Base-by-base conservation (phyloP, 1,284 basidiomycete species). In the Pterulicium gracile region DNA sequence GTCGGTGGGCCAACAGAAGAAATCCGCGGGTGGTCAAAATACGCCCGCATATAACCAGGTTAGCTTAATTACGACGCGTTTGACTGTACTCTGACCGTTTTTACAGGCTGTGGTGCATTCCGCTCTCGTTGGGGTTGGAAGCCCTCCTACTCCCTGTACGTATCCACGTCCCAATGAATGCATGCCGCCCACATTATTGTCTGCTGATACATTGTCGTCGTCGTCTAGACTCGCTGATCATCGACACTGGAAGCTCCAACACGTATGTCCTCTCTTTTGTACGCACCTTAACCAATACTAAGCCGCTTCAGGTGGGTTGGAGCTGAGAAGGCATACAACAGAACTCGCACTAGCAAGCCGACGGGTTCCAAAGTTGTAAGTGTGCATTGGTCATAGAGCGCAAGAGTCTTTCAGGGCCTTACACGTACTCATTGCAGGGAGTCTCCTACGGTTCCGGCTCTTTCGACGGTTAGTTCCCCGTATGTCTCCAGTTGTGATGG, bases 141-240 rank as follows among this genome's bases (percentile, higher is more conserved):
- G 53, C 51, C 79, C 79, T 3, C 59, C 79, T 14, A 80, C 77
- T 2, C 57, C 61, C n/a, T 83, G 77, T 72, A 63, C 57, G 56
- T 62, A 15, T 36, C 24, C 24, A 43, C 19, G 18, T 41, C 42
- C 36, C 43, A 35, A 32, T 17, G n/a, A n/a, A n/a, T n/a, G n/a
- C n/a, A n/a, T 19, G 3, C 10, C n/a, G 5, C 15, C 36, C n/a
- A n/a, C n/a, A n/a, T n/a, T n/a, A n/a, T n/a, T n/a, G n/a, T n/a
- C n/a, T n/a, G n/a, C n/a, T n/a, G n/a, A n/a, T n/a, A n/a, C n/a
- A n/a, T 39, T 7, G 19, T 47, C 43, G n/a, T 17, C 39, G 20
- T 40, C 61, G 5, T 27, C 34, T 47, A 68, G 66, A 64, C 54
- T 43, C 54, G 1, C 63, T 72, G 15, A 51, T 71, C 48, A 58